Evolutionary conservation across 2,329 filamentous ascomycete species (phyloP), one percentile per base, ranked within the genome.

Genomic region (Cladophialophora yegresii): DNA sequence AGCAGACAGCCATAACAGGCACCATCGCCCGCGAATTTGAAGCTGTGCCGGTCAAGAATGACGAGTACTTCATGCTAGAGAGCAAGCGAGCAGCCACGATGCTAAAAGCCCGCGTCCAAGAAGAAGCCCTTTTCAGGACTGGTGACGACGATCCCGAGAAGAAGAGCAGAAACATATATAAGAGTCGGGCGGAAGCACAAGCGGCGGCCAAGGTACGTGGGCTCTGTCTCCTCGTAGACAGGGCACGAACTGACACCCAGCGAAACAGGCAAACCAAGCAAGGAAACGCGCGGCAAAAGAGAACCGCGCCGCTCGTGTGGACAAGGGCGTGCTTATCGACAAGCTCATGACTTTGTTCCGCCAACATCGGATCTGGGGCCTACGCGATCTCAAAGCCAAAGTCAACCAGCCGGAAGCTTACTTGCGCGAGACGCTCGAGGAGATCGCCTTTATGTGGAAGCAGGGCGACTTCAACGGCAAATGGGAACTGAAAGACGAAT

Each of bases 321-420:
- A 92, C 51, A 88, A 93, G 77, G 89, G 92, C 81, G 89, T 95
- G 73, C 87, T 99, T 67, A 80, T 96, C 78, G 93, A 97, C 78
- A 84, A 86, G 69, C 87, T 99, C 66, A 92, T 93, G 81, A 80
- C 84, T 55, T 89, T 88, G 74, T 99, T 97, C 86, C 86, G 88
- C 62, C 82, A 89, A 72, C 96, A 90, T 82, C 87, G 89, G 72
- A 98, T 95, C 78, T 99, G 93, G 93, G 88, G 90, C n/a, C 90
- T 98, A 83, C 93, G 91, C 74, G 86, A 89, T 4, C 85, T 99
- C 71, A 91, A 92, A 68, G 83, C 87, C 57, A 81, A 84, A 66
- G 85, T 96, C 45, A 85, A 88, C 65, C 95, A 99, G 78, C 95
- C 95, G 1, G 95, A 98, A 75, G 88, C 89, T n/a, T 98, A 93